Evolutionary conservation across 208 protist species (phyloP).

Genomic region (Zelonia costaricensis): DNA sequence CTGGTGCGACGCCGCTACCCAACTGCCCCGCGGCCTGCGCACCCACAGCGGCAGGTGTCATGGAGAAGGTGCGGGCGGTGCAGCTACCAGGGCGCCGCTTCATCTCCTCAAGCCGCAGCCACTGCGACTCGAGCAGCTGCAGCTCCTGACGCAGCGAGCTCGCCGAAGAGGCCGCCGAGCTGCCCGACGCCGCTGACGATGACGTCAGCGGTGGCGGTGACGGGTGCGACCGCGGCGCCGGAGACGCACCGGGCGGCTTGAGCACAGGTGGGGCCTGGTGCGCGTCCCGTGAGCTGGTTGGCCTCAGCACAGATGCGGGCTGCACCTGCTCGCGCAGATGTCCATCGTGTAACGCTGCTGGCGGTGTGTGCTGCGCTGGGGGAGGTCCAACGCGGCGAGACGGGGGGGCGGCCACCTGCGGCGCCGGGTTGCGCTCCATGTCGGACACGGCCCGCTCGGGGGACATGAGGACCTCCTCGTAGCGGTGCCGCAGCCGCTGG

Average conservation of each 20-base stretch:
- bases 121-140: slow-evolving; percentile 72
- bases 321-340: neutral
- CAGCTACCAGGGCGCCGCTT: slow-evolving; percentile 27
- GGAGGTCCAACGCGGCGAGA: too few relatives aligned
- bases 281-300: neutral
- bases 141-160: slow-evolving; percentile 43
- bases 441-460: neutral
- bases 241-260: too few relatives aligned
- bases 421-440: neutral
- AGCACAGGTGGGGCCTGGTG: neutral
- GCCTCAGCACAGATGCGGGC: neutral
- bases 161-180: neutral
- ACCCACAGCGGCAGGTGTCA: neutral
- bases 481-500: slow-evolving; percentile 40
- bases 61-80: neutral
- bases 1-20: too few relatives aligned
- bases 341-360: too few relatives aligned
- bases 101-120: slow-evolving; percentile 65
- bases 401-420: too few relatives aligned
- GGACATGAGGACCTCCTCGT: slow-evolving; percentile 35
- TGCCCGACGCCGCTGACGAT: neutral
- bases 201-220: neutral
- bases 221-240: too few relatives aligned
- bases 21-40: too few relatives aligned
- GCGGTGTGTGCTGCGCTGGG: too few relatives aligned